These are phyloP conservation scores for Kwoniella bestiolae DNA, from an alignment of 768 basidiomycete species.

Conservation along the genomic window DNA sequence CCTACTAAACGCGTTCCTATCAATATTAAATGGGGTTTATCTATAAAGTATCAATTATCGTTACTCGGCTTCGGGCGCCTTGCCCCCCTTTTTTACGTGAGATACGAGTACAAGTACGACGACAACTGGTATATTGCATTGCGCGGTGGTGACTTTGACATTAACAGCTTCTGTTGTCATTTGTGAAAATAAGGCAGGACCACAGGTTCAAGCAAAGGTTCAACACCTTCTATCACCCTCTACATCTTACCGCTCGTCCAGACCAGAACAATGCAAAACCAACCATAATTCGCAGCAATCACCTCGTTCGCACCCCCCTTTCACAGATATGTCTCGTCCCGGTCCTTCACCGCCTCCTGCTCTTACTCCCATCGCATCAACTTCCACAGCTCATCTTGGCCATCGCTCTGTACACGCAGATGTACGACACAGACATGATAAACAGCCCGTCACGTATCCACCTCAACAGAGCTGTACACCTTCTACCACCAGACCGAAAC, in stretches of 20 bases:
- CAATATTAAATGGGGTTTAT: background rate
- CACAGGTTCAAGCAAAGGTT: too few species aligned
- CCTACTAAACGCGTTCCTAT: too few species aligned
- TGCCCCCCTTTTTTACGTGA: too few species aligned
- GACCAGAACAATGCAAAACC: background rate
- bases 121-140: too few species aligned
- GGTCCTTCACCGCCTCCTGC: slow-evolving; percentile 14
- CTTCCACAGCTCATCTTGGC: slow-evolving; percentile 30
- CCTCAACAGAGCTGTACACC: background rate
- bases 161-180: too few species aligned
- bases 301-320: background rate
- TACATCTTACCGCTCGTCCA: background rate
- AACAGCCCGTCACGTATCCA: slow-evolving; percentile 8
- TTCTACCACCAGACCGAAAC: background rate
- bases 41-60: background rate
- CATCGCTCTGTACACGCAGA: background rate
- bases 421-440: slow-evolving; percentile 28
- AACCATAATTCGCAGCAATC: background rate
- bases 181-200: too few species aligned
- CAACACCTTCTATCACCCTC: background rate
- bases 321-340: slow-evolving; percentile 1
- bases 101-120: too few species aligned
- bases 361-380: slow-evolving; percentile 23
- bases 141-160: too few species aligned
- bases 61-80: background rate